Conservation (phyloP, 805 yeast genomes). For the Blastobotrys chiropterorum region DNA sequence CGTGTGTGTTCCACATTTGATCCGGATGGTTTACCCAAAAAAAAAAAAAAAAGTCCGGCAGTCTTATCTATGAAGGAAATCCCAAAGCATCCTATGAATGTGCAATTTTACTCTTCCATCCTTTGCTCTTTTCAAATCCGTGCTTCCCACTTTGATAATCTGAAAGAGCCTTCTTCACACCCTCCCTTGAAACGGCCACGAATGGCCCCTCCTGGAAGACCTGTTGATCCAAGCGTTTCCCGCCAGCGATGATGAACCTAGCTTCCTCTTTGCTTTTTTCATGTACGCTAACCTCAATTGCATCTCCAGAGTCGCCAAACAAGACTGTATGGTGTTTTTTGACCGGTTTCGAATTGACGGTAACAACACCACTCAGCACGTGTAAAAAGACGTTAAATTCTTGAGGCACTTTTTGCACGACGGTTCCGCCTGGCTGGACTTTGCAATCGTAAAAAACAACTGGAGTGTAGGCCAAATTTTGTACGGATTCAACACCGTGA, state of each 20-base stretch:
- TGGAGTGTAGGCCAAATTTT: conserved; percentile 78
- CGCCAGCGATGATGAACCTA: conserved; percentile 68
- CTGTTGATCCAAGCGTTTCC: conserved; percentile 65
- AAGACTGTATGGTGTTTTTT: conserved; percentile 49
- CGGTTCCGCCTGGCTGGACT: conserved; percentile 58
- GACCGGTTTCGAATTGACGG: conserved; percentile 38
- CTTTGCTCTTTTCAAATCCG: conserved; percentile 30
- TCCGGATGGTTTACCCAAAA: no score
- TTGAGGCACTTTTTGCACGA: conserved; percentile 51
- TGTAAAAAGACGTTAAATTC: conserved; percentile 70
- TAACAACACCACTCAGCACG: conserved; percentile 54
- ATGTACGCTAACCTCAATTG: conserved; percentile 48
- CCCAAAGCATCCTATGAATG: no score
- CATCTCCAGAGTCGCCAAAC: conserved; percentile 65
- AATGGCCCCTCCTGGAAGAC: conserved; percentile 89
- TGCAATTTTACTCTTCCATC: conserved; percentile 30
- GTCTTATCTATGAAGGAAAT: background rate
- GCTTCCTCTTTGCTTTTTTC: conserved; percentile 38
- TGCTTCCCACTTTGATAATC: conserved; percentile 53
- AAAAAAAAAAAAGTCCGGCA: no score
- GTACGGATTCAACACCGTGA: conserved; percentile 64
- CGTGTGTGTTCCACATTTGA: no score
- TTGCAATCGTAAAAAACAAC: conserved; percentile 63
- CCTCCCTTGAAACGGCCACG: conserved; percentile 65
- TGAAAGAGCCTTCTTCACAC: conserved; percentile 59